Evolutionary conservation across 23 red algal genomes (phyloP).

Genomic region (Agarophyton chilense): DNA sequence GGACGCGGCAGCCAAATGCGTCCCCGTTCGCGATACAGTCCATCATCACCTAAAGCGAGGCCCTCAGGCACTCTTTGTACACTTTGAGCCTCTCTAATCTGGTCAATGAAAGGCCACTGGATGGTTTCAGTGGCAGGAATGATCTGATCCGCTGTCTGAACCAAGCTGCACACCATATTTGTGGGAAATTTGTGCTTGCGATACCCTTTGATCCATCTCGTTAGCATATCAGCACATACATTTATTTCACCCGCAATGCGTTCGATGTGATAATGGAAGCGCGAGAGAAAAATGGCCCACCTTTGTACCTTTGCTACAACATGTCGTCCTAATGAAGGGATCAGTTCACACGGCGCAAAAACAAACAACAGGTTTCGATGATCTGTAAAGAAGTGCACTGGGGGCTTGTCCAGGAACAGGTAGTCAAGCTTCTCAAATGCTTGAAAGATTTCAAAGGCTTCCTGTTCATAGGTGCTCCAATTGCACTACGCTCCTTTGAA

Average conservation of each 20-base stretch:
- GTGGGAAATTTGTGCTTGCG: not conserved
- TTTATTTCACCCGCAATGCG: constrained; percentile 9
- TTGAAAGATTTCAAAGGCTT: constrained; percentile 15
- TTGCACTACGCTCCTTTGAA: not conserved
- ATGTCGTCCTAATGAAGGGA: not conserved
- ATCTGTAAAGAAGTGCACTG: constrained; percentile 23
- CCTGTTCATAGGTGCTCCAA: constrained; percentile 48
- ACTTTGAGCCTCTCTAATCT: too few species aligned
- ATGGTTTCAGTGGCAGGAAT: too few species aligned
- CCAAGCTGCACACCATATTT: not conserved
- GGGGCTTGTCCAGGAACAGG: not conserved
- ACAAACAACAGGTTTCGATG: constrained; percentile 55
- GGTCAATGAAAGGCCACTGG: too few species aligned
- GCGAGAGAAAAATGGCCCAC: constrained; percentile 22
- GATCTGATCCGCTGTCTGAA: not conserved
- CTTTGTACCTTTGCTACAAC: constrained; percentile 37
- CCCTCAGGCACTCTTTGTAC: too few species aligned
- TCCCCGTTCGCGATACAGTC: too few species aligned
- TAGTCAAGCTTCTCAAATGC: constrained; percentile 27
- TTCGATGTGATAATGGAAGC: constrained; percentile 25
- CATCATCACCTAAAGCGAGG: too few species aligned
- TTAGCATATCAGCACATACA: not conserved
- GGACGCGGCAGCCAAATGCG: too few species aligned
- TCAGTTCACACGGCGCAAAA: constrained; percentile 7
- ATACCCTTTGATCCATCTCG: not conserved